A percentile compares a stretch with the other conserved stretches of the same genome.
These are phyloP conservation scores for Colletotrichum melonis DNA, from an alignment of 2,329 filamentous ascomycete species.

Conservation along the genomic window DNA sequence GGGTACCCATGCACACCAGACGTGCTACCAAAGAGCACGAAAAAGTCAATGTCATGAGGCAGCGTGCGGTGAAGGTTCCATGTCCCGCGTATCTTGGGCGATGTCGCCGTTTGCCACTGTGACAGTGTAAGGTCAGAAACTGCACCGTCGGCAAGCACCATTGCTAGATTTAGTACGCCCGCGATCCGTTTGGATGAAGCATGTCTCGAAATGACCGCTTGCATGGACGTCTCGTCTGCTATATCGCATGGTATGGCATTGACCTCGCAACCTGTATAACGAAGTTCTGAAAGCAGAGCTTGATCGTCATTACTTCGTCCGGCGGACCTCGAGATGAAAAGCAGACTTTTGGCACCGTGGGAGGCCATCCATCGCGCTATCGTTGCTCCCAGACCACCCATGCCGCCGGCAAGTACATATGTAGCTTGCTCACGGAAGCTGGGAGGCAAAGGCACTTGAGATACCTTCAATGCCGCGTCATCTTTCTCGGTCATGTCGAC, in stretches of 20 bases:
- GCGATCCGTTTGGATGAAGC: slow-evolving; percentile 9
- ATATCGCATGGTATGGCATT: not conserved
- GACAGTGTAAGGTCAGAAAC: slow-evolving; percentile 46
- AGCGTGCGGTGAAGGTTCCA: slow-evolving; percentile 53
- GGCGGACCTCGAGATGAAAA: slow-evolving; percentile 42
- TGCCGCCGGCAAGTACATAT: slow-evolving; percentile 43
- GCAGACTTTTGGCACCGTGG: slow-evolving; percentile 42
- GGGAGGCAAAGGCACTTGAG: not conserved
- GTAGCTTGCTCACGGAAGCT: not conserved
- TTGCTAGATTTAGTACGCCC: slow-evolving; percentile 15
- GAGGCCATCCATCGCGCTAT: slow-evolving; percentile 44
- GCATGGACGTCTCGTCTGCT: not conserved
- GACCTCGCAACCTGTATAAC: not conserved
- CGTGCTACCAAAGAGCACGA: slow-evolving; percentile 49
- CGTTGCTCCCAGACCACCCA: slow-evolving; percentile 45
- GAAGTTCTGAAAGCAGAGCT: not conserved
- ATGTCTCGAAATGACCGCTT: not conserved
- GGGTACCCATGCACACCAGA: slow-evolving; percentile 47
- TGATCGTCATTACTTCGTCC: not conserved
- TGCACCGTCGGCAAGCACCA: slow-evolving; percentile 37
- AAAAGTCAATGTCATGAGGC: slow-evolving; percentile 47
- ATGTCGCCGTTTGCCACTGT: slow-evolving; percentile 48
- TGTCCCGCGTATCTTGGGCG: slow-evolving; percentile 54
- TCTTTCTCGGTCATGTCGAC: not conserved
- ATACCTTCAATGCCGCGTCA: not conserved